Conservation (phyloP, 768 basidiomycete species). For the Calvatia gigantea region DNA sequence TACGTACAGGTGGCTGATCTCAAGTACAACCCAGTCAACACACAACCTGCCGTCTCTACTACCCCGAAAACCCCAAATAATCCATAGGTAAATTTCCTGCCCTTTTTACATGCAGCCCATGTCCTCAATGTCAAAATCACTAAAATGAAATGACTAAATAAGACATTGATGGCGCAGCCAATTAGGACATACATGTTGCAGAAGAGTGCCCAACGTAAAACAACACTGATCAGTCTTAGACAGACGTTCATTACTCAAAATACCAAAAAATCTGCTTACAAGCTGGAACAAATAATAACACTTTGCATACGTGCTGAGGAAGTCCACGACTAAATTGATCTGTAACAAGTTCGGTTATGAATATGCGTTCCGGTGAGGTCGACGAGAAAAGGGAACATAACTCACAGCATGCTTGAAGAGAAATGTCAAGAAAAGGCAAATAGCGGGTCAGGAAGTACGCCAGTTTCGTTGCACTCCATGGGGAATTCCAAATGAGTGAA, state of each 20-base stretch:
- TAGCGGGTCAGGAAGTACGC: slow-evolving; percentile 11
- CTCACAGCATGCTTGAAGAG: neutral
- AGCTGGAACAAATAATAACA: too few relatives aligned
- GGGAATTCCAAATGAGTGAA: slow-evolving; percentile 4
- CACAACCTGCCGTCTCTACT: neutral
- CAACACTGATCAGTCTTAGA: too few relatives aligned
- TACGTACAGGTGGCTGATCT: neutral
- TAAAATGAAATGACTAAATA: neutral
- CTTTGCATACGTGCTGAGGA: too few relatives aligned
- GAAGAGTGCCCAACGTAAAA: neutral
- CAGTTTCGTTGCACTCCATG: slow-evolving; percentile 7
- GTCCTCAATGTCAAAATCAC: slow-evolving; percentile 3
- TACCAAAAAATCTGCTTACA: too few relatives aligned
- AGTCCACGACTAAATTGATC: neutral
- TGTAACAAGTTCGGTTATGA: too few relatives aligned
- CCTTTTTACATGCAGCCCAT: neutral
- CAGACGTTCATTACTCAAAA: too few relatives aligned
- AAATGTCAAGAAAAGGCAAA: slow-evolving; percentile 2
- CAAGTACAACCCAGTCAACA: neutral
- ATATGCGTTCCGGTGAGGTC: neutral
- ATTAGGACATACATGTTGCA: neutral
- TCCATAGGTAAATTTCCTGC: neutral
- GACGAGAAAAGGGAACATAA: neutral
- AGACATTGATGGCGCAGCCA: neutral
- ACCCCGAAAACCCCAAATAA: neutral